Base-by-base conservation (phyloP, 2,329 filamentous ascomycete species). In the Penicillium vulpinum region DNA sequence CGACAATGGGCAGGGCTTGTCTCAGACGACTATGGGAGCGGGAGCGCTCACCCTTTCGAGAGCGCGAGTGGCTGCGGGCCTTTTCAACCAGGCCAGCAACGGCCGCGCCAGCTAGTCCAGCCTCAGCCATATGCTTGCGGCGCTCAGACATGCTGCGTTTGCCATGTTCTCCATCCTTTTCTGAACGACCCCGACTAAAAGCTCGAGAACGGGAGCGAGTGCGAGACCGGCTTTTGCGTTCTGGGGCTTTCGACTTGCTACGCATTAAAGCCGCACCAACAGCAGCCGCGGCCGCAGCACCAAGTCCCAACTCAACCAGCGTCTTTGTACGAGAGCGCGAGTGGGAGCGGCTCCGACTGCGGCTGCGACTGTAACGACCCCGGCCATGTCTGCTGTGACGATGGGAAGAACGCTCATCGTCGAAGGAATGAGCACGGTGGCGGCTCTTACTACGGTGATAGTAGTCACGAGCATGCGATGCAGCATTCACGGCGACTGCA, bases 91-190 rank as follows among this genome's bases (percentile, higher is more conserved):
- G 74, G n/a, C 83, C 85, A 35, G 84, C 85, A 9, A 84, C 82
- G 8, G 85, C 83, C 57, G 85, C 85, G 62, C 81, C 83, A 22
- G 84, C 85, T 51, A 86, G 75, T 59, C 85, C 85, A 51, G 84
- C 85, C 67, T 85, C 81, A 15, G 84, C 85, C 62, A 85, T 83
- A 57, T 82, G 80, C 50, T 81, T 80, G 59, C 84, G 85, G 56
- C 83, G 80, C 63, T 85, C 82, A 15, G 72, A 73, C 41, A 73
- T 67, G 59, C 75, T 75, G 44, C 74, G 72, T 35, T 56, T 67
- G 7, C 66, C 66, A 31, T 64, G 63, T 16, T 56, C 50, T 2
- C 35, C 44, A 21, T 43, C 50, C 16, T 60, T 67, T 18, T 58
- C 59, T 1, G 68, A 62, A 22, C 65, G 61, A 54, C 70, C 62